Base-by-base conservation (phyloP, 2,329 filamentous ascomycete species). In the Fusarium nematophilum region DNA sequence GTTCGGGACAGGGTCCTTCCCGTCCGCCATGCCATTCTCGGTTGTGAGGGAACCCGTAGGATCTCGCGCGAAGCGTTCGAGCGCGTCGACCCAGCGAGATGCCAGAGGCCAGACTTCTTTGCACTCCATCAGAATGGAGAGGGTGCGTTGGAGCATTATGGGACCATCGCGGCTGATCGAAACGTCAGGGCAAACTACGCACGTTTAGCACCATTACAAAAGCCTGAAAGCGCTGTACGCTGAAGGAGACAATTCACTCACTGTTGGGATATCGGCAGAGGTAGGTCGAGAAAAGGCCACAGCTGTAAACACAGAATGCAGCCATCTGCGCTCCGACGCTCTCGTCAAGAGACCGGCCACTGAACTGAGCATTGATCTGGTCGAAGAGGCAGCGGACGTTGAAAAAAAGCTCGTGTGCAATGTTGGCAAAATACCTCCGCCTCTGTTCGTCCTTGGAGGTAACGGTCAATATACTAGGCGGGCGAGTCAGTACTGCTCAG, bases 221-320 rank as follows among this genome's bases (percentile, higher is more conserved):
- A 14, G 33, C n/a, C n/a, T n/a, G 13, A 13, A 31, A 23, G 17
- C 15, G 4, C 10, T 33, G 21, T 25, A 6, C 7, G 15, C 23
- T 21, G 21, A 21, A 21, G 38, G 3, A 33, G 17, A 31, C 21
- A 33, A 2, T 29, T 13, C 3, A 64, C 81, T 64, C 70, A 84
- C 82, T 72, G 15, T 75, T 72, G 7, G 81, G 80, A 52, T 83
- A 83, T 65, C 81, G 83, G 68, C 77, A 81, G 2, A 83, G 69
- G 47, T 85, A 85, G 4, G 78, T 78, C 6, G 81, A 78, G 49
- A 85, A 77, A 18, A 85, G 72, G 11, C 81, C 82, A 57, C 82
- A 84, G n/a, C 76, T 82, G 45, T 84, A 85, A 10, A 84, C 81
- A 50, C 80, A 82, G 60, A 85, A 85, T 1, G 81, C 80, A 13